phyloP scores from a whole-genome alignment of 352 stramenopile species.

The Nothophytophthora sp. region DNA sequence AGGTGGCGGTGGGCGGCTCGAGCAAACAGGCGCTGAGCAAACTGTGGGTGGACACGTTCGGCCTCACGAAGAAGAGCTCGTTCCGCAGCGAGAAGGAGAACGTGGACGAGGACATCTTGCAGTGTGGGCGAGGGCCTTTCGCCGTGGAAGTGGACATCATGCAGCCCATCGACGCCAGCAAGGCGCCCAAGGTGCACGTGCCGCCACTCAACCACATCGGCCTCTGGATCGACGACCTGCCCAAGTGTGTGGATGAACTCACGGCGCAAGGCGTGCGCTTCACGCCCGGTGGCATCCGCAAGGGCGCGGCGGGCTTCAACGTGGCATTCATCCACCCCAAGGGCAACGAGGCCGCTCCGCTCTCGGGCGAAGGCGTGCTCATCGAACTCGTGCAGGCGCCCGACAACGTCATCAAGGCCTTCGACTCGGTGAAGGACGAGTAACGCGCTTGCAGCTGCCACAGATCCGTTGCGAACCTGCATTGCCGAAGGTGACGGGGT shows the following conservation, averaged over 20 bases:
- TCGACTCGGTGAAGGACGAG: conserved; percentile 49
- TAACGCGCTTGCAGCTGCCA: no score
- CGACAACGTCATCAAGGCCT: conserved; percentile 88
- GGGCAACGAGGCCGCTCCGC: conserved; percentile 91
- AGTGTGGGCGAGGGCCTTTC: conserved; percentile 90
- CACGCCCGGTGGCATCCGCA: conserved; percentile 96
- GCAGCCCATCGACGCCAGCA: conserved; percentile 95
- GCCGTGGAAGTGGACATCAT: conserved; percentile 99
- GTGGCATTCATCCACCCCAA: conserved; percentile 99
- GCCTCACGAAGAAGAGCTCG: conserved; percentile 62
- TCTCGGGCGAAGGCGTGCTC: conserved; percentile 94
- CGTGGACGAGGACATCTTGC: conserved; percentile 98
- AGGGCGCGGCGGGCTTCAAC: conserved; percentile 96
- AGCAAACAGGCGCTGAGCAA: conserved; percentile 89
- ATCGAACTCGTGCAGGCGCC: conserved; percentile 98
- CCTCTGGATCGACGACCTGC: conserved; percentile 97
- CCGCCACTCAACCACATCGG: conserved; percentile 98
- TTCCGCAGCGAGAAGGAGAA: conserved; percentile 94
- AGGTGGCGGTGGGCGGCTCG: conserved; percentile 95
- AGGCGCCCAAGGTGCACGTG: conserved; percentile 94
- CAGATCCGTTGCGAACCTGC: no score
- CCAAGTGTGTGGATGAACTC: conserved; percentile 92
- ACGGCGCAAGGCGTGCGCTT: conserved; percentile 94
- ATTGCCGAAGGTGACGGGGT: no score
- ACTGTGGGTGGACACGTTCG: conserved; percentile 87